phyloP scores from a whole-genome alignment of 129 eudicot genomes.

The Pseudognaphalium luteoalbum region DNA sequence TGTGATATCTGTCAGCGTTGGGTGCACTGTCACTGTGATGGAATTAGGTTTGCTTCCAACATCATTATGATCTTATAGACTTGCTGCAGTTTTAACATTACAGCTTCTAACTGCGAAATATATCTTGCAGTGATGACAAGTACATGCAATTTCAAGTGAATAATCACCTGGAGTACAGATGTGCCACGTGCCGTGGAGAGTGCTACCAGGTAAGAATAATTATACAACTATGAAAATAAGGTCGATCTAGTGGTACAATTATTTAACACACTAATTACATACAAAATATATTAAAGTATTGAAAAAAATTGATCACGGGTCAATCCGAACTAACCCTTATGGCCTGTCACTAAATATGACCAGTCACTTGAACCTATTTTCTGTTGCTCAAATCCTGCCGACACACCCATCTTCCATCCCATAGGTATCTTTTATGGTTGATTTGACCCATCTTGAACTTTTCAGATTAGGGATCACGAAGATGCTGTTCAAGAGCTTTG shows the following conservation, averaged over 20 bases:
- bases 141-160: conserved; percentile 88
- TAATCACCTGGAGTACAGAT: conserved; percentile 77
- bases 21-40: conserved; percentile 98
- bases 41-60: conserved; percentile 64
- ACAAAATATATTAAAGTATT: background rate
- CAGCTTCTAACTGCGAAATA: conserved; percentile 1
- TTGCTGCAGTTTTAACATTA: conserved; percentile 7
- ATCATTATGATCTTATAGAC: conserved; percentile 22
- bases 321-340: background rate
- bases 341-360: conserved; percentile 6
- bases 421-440: background rate
- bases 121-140: conserved; percentile 77
- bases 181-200: conserved; percentile 98
- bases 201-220: conserved; percentile 64
- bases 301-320: background rate
- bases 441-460: background rate
- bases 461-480: conserved; percentile 79
- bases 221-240: background rate
- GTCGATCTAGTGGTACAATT: background rate
- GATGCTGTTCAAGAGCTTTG: conserved; percentile 98
- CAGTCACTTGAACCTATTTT: background rate
- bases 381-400: background rate
- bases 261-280: background rate
- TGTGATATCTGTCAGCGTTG: conserved; percentile 95
- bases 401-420: background rate